Conservation (phyloP, 192 early-diverging fungal species). For the Allomyces javanicus region DNA sequence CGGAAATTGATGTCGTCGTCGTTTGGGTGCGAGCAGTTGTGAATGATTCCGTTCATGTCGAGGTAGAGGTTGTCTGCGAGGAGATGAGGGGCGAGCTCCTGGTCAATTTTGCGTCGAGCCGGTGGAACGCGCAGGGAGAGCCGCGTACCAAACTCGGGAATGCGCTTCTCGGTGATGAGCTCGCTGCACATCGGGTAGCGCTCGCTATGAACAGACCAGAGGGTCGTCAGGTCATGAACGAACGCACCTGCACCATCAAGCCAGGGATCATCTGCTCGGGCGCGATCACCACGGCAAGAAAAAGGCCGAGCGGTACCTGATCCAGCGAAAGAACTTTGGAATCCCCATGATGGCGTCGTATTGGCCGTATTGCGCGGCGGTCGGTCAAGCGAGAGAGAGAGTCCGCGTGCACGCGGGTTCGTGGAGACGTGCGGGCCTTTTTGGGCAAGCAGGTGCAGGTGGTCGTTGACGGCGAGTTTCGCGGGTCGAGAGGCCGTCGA, state of each 20-base stretch:
- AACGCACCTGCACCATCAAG: not conserved
- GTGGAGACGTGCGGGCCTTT: too few relatives aligned
- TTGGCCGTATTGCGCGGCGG: not conserved
- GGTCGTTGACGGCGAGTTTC: too few relatives aligned
- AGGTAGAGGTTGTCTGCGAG: slow-evolving; percentile 79
- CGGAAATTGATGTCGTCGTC: slow-evolving; percentile 69
- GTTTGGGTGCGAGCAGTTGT: slow-evolving; percentile 88
- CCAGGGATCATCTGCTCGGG: too few relatives aligned
- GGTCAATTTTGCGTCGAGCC: too few relatives aligned
- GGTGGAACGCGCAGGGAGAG: too few relatives aligned
- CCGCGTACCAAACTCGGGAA: slow-evolving; percentile 74
- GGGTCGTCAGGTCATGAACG: not conserved
- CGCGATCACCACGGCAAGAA: too few relatives aligned
- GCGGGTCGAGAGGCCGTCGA: too few relatives aligned
- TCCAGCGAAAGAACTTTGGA: slow-evolving; percentile 94
- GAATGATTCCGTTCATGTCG: slow-evolving; percentile 99
- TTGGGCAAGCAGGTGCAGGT: too few relatives aligned
- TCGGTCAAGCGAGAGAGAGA: too few relatives aligned
- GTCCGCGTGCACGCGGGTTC: too few relatives aligned
- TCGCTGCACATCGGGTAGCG: slow-evolving; percentile 88
- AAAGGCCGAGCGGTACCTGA: slow-evolving; percentile 26
- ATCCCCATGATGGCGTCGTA: slow-evolving; percentile 20
- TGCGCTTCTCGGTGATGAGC: slow-evolving; percentile 68
- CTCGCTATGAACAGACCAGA: slow-evolving; percentile 31
- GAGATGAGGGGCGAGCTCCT: not conserved